A percentile compares a stretch with the other conserved stretches of the same genome.
phyloP scores from a whole-genome alignment of 805 yeast species.

The Kodamaea sagamina region DNA sequence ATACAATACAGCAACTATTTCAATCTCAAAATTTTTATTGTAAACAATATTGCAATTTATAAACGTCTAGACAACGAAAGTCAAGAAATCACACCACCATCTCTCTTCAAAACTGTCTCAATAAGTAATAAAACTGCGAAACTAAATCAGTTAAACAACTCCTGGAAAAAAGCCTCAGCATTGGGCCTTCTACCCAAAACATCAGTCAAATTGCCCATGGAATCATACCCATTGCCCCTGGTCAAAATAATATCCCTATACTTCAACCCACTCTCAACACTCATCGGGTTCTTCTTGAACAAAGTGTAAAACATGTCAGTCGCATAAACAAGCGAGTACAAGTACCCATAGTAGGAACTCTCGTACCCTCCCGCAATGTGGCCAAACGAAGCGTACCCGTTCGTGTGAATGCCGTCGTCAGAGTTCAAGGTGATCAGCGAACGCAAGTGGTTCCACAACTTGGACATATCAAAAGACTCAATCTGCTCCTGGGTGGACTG shows the following conservation, averaged over 20 bases:
- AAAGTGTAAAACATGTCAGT: conserved; percentile 75
- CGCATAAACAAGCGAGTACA: conserved; percentile 86
- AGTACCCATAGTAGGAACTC: conserved; percentile 82
- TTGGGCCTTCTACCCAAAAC: conserved; percentile 77
- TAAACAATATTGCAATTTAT: no score
- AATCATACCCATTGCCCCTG: conserved; percentile 75
- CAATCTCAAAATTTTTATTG: no score
- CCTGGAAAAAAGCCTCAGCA: conserved; percentile 69
- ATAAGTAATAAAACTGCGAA: no score
- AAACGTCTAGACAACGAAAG: no score
- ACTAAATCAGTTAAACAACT: conserved; percentile 38
- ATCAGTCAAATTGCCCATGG: conserved; percentile 61
- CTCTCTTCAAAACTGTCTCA: no score
- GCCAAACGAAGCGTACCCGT: conserved; percentile 75
- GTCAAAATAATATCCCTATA: conserved; percentile 71
- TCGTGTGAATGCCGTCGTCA: conserved; percentile 55
- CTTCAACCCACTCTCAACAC: conserved; percentile 56
- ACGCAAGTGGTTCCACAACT: conserved; percentile 66
- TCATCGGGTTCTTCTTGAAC: conserved; percentile 69
- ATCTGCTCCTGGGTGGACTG: conserved; percentile 44
- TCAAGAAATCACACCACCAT: no score
- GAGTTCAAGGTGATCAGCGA: conserved; percentile 60
- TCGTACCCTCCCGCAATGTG: conserved; percentile 84
- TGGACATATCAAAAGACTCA: conserved; percentile 47
- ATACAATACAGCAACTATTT: no score